Conservation (phyloP, 208 protist genomes). For the Acanthamoeba healyi region DNA sequence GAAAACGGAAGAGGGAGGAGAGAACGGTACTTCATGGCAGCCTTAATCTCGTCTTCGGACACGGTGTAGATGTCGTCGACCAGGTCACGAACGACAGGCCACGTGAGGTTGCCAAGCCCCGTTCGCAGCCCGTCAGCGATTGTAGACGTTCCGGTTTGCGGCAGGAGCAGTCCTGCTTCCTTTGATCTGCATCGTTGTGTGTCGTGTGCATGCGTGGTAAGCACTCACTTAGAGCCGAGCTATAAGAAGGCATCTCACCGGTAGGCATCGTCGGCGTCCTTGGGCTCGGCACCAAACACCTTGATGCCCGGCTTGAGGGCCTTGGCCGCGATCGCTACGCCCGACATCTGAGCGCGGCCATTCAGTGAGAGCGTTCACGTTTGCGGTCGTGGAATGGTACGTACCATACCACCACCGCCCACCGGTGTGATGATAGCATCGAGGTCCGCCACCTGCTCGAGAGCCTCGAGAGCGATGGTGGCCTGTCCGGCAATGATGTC, state of each 20-base stretch:
- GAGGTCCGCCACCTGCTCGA: constrained; percentile 82
- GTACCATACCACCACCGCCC: constrained; percentile 85
- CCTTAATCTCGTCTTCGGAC: constrained; percentile 84
- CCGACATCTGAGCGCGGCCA: constrained; percentile 1
- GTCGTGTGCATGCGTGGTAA: neutral
- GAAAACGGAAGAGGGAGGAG: neutral
- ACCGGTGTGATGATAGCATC: constrained; percentile 85
- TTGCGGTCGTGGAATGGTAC: neutral
- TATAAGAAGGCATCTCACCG: neutral
- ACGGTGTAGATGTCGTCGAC: constrained; percentile 86
- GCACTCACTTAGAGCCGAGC: no score
- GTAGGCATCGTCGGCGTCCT: constrained; percentile 74
- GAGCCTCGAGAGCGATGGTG: constrained; percentile 87
- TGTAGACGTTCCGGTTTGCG: constrained; percentile 78
- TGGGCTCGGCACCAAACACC: constrained; percentile 85
- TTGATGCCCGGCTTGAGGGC: constrained; percentile 77
- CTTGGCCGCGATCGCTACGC: constrained; percentile 76
- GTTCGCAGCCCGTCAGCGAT: constrained; percentile 90
- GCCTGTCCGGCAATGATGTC: constrained; percentile 78
- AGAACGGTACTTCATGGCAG: constrained; percentile 79
- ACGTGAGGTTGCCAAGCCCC: constrained; percentile 80
- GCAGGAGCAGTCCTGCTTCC: neutral
- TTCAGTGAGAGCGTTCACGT: neutral
- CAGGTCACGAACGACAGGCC: constrained; percentile 75
- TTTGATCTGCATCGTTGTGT: constrained; percentile 68